Base-by-base conservation (phyloP, 345 rosid genomes). In the Litchi chinensis region DNA sequence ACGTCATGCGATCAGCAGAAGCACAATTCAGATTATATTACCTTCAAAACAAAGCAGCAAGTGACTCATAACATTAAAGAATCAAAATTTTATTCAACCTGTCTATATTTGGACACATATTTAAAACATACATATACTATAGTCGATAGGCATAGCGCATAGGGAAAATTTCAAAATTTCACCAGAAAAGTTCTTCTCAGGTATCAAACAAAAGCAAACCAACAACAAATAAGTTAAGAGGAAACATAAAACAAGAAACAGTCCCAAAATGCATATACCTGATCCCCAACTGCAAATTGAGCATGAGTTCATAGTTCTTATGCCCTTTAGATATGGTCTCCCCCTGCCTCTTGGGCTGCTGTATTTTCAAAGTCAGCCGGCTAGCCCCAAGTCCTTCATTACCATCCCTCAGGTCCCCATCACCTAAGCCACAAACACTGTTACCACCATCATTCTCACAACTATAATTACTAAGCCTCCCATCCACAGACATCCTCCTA, bases 281-380 rank as follows among this genome's bases (percentile, higher is more conserved):
- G 84, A 97, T 94, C 73, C 99, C 99, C 21, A 94, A 78, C 88
- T 97, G 99, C 83, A 97, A 89, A 83, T 97, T 94, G 68, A 97
- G 98, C 99, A 97, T 97, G 75, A 97, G 97, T 10, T 97, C 98
- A 76, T 93, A 97, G 75, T 97, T 97, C 85, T 92, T 93, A 72
- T 97, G 99, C 32, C 98, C 99, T 87, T 92, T 97, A 5, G 93
- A 85, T 73, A 97, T 94, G 2, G 95, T 94, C 75, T 79, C 89
- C 39, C 99, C 99, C 81, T 94, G 95, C 85, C 79, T 91, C 90
- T 87, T 94, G 39, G 83, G 80, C n/a, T 92, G 93, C 65, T 85
- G 91, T 78, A 87, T 71, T 72, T 77, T 89, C 84, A 93, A 73
- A 66, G 65, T 40, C 71, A 83, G 73, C 57, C 72, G 81, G 37